Conservation (phyloP, 1,284 basidiomycete species). For the Malassezia japonica region DNA sequence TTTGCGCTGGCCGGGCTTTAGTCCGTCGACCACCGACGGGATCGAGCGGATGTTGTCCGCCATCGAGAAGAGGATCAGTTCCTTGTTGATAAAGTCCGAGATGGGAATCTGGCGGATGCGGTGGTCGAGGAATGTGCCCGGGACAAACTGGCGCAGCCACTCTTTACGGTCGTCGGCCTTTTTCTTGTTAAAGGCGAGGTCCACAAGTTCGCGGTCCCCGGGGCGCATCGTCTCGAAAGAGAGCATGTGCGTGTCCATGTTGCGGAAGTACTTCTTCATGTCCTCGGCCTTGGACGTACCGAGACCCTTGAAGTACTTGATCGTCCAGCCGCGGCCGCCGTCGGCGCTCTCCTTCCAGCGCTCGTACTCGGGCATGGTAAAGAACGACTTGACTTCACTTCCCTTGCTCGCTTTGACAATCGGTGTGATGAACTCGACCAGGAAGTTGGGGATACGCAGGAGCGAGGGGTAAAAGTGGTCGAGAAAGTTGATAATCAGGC, state of each 20-base stretch:
- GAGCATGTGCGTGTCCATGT: conserved; percentile 87
- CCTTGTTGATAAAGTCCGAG: conserved; percentile 94
- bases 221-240: conserved; percentile 73
- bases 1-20: conserved; percentile 98
- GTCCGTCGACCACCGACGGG: conserved; percentile 71
- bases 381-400: conserved; percentile 74
- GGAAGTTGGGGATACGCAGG: conserved; percentile 78
- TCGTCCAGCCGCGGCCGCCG: conserved; percentile 68
- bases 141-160: conserved; percentile 93
- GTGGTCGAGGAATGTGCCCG: conserved; percentile 90
- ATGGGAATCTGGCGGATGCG: conserved; percentile 74
- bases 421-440: conserved; percentile 97
- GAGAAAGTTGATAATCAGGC: conserved; percentile 92
- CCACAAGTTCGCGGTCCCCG: conserved; percentile 80
- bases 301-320: conserved; percentile 78
- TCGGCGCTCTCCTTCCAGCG: conserved; percentile 75
- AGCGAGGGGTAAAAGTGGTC: conserved; percentile 96
- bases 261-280: conserved; percentile 83
- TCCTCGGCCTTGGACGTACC: conserved; percentile 83
- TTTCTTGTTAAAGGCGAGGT: conserved; percentile 99
- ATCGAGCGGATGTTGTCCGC: conserved; percentile 93
- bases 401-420: conserved; percentile 80
- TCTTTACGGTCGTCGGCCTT: conserved; percentile 98
- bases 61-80: conserved; percentile 98
- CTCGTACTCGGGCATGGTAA: conserved; percentile 95